Evolutionary conservation across 1,284 basidiomycete species (phyloP).

Genomic region (Fomitiporia mediterranea): DNA sequence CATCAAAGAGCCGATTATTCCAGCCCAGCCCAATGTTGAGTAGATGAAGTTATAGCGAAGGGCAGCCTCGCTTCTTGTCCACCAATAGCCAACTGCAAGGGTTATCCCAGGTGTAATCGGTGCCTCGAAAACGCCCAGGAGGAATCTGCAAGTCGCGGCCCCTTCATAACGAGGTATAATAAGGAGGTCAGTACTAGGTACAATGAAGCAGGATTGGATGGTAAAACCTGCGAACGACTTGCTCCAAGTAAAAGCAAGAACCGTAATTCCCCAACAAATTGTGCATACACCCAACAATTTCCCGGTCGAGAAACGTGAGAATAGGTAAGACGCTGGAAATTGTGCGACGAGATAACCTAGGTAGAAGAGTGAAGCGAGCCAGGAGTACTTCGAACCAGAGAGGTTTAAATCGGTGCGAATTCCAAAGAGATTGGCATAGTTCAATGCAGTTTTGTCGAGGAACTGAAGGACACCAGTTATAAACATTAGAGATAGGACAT

Average conservation of each 20-base stretch:
- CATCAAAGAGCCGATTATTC: constrained; percentile 16
- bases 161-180: not conserved
- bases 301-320: constrained; percentile 12
- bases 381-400: constrained; percentile 29
- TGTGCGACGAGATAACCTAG: constrained; percentile 17
- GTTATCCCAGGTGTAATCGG: constrained; percentile 29
- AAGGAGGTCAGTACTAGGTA: no score
- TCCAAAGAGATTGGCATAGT: constrained; percentile 33
- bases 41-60: constrained; percentile 18
- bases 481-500: constrained; percentile 19
- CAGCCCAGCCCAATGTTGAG: constrained; percentile 18
- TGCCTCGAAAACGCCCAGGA: constrained; percentile 42
- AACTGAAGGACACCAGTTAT: constrained; percentile 17
- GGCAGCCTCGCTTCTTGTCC: constrained; percentile 18
- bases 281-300: constrained; percentile 14
- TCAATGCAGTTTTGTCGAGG: constrained; percentile 18
- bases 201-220: constrained; percentile 34
- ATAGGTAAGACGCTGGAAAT: constrained; percentile 15
- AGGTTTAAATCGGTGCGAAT: constrained; percentile 33
- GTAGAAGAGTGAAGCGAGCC: constrained; percentile 29
- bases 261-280: constrained; percentile 10
- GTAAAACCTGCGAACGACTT: constrained; percentile 30
- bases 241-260: constrained; percentile 13
- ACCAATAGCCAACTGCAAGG: constrained; percentile 17
- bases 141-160: constrained; percentile 29